Evolutionary conservation across 129 eudicot genomes (phyloP), one percentile per base, ranked within the genome.

Genomic region (Escallonia rubra): DNA sequence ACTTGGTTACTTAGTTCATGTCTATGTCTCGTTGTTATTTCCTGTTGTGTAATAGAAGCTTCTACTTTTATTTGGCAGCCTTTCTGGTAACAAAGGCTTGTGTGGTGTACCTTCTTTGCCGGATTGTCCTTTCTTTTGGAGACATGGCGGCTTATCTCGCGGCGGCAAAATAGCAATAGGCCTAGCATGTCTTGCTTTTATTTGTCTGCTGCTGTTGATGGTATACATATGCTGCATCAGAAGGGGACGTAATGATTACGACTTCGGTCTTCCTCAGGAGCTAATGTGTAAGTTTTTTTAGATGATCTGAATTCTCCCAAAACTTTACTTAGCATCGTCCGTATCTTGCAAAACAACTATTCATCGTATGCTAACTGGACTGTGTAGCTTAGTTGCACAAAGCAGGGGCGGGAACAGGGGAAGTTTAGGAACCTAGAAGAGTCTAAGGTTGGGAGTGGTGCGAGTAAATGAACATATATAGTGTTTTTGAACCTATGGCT

Each of bases 41-140:
- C 4, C 48, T 42, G 0, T 34, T 39, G 15, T 34, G 42, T 70
- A 45, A 63, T 34, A n/a, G 34, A 23, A 23, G 13, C 7, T 70
- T 66, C 11, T 15, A 7, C 50, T 3, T 16, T 78, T 66, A 11
- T 67, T 55, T 71, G 46, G 23, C 91, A 92, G 96, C 72, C 96
- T 94, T 68, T 87, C 92, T 54, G 84, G 87, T 49, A 89, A 94
- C 79, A 94, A 89, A 77, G 90, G 95, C 39, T 74, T 94, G 71
- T 94, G 99, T 54, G 99, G 97, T 46, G 95, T 82, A 64, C 97
- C 99, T 57, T 80, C 96, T 64, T 72, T 94, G 69, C 96, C 97
- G 0, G 76, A 89, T 43, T 94, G 99, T 59, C 93, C 96, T 2
- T 10, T 94, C 15, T 84, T 93, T 61, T 87, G 97, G 97, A 70